These are phyloP conservation scores for Davidsoniella neocaledoniae DNA, from an alignment of 2,329 filamentous ascomycete genomes.

Conservation along the genomic window DNA sequence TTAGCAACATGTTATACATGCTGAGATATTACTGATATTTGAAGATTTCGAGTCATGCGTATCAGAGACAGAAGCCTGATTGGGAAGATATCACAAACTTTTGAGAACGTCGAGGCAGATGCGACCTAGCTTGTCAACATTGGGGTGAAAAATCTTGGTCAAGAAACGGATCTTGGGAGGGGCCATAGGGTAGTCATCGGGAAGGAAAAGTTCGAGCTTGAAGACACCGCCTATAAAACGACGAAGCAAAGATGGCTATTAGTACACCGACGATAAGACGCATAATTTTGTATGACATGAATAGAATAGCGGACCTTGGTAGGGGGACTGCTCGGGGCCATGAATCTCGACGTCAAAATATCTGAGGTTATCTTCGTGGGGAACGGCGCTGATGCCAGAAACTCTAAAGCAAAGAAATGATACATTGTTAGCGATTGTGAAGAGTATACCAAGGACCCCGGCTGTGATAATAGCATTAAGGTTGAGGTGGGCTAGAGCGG, in stretches of 20 bases:
- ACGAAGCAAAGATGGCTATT: neutral
- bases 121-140: conserved; percentile 91
- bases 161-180: conserved; percentile 96
- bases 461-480: neutral
- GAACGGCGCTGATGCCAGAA: conserved; percentile 85
- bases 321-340: conserved; percentile 79
- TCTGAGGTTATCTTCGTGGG: conserved; percentile 90
- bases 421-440: conserved; percentile 12
- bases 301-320: conserved; percentile 51
- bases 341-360: conserved; percentile 98
- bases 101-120: conserved; percentile 97
- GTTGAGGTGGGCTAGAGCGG: neutral
- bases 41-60: neutral
- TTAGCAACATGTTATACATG: conserved; percentile 8
- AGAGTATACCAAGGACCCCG: neutral
- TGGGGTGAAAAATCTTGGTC: conserved; percentile 98
- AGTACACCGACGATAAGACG: no score
- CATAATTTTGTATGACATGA: neutral
- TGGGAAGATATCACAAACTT: conserved; percentile 40
- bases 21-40: neutral
- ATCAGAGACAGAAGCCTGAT: neutral
- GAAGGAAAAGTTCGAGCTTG: conserved; percentile 91
- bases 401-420: conserved; percentile 41
- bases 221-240: conserved; percentile 53
- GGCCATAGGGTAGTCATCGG: conserved; percentile 98